A percentile compares a stretch with the other conserved stretches of the same genome.
phyloP scores from a whole-genome alignment of 106 monocot species.

The Ottelia alismoides region DNA sequence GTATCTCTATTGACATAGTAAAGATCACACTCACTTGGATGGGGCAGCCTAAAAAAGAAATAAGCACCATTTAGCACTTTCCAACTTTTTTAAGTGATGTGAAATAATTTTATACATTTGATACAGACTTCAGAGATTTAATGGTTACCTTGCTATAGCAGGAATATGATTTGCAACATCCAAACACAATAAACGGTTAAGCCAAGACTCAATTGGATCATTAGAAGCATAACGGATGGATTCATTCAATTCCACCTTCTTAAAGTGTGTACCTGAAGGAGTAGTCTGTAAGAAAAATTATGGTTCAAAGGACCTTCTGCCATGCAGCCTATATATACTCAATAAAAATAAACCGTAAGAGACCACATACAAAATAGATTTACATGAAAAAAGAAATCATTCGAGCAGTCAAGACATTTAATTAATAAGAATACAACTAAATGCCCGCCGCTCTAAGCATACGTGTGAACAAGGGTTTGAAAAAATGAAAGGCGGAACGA shows the following conservation, averaged over 20 bases:
- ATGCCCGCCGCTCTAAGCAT: no score
- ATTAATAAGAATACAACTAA: no score
- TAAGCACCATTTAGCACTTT: no score
- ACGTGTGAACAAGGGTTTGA: no score
- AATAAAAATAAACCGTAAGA: no score
- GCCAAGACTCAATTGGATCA: slow-evolving; percentile 96
- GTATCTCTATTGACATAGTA: slow-evolving; percentile 98
- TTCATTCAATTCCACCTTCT: slow-evolving; percentile 78
- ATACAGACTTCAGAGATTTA: background rate
- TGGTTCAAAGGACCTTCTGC: no score
- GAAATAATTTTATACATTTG: background rate
- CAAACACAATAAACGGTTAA: slow-evolving; percentile 85
- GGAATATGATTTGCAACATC: slow-evolving; percentile 79
- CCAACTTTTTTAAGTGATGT: background rate
- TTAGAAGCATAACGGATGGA: slow-evolving; percentile 94
- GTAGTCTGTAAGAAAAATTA: no score
- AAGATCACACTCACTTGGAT: slow-evolving; percentile 82
- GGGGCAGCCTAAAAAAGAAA: slow-evolving; percentile 43
- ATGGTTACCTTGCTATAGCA: slow-evolving; percentile 46
- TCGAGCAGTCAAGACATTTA: no score
- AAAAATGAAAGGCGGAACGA: no score
- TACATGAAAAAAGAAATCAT: no score
- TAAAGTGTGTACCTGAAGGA: slow-evolving; percentile 65
- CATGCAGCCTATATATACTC: no score
- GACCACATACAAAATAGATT: no score